Evolutionary conservation across 129 eudicot species (phyloP), one percentile per base, ranked within the genome.

Genomic region (Scalesia atractyloides): DNA sequence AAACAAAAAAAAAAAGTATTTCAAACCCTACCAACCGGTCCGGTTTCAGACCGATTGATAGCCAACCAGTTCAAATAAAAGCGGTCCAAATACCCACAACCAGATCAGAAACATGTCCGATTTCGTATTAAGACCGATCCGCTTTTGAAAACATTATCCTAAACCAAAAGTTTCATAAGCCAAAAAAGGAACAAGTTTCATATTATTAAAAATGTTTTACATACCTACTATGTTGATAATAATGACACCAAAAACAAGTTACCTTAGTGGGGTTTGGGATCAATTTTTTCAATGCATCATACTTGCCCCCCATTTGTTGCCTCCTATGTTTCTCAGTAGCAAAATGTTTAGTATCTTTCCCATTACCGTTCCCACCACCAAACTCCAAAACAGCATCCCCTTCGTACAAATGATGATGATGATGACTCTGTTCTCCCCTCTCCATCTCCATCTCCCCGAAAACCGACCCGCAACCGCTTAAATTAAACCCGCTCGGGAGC

Each of bases 321-420:
- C 84, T 81, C 49, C 84, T 70, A 63, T 81, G 84, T 72, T 75
- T 81, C n/a, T 81, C 84, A 44, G 84, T 75, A 11, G 81, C 72
- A 69, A 74, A 69, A 74, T 80, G 76, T 30, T 81, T 81, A 0
- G 83, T 64, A 52, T 78, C 82, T 68, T 87, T 92, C 19, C 80
- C 85, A 30, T 67, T 68, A 7, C 78, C 81, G 41, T 82, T 89
- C n/a, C 83, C 90, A 0, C 81, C 80, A 50, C 84, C 64, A 24
- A 92, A 92, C 77, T 81, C 91, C 66, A 85, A 82, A 65, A 85
- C 85, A 51, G 87, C 87, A 82, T 86, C 85, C 4, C 83, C 85
- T n/a, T 84, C 87, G 37, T 30, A 2, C 34, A 30, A 30, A 30
- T 80, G 88, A 60, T 80, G 80, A 75, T 80, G 18, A 14, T 80